Base-by-base conservation (phyloP, 2,329 filamentous ascomycete species). In the Alternaria longipes region DNA sequence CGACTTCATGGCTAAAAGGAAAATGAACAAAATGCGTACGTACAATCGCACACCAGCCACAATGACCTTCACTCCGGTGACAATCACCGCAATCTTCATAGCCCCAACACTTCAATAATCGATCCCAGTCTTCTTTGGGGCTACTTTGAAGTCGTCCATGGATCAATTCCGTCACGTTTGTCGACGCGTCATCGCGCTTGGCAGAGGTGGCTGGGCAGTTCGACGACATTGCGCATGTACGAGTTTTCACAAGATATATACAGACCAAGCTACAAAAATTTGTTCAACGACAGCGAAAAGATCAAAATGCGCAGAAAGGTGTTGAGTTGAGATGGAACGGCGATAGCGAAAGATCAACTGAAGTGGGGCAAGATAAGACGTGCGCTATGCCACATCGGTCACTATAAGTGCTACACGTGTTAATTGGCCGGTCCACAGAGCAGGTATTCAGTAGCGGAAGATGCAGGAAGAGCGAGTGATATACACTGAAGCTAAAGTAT, bases 41-140 rank as follows among this genome's bases (percentile, higher is more conserved):
- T 62, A 80, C 79, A 36, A 78, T 77, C 1, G 81, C 76, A 68
- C 81, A 83, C 81, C 81, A 83, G 22, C 81, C 81, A 62, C 81
- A 83, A 46, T 66, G 67, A 0, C 71, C 74, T 6, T 74, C 60
- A 58, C 73, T 76, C 8, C 74, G 64, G 64, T 78, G 75, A 32
- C 76, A 79, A 56, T 79, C 76, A 5, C 76, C 76, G 56, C 76
- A 79, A 45, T 79, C 76, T 8, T 32, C 54, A 30, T 74, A 74
- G 0, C 75, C 75, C 76, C 76, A 79, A 54, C 76, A 79, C 28
- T 69, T 64, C n/a, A 66, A 56, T 18, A 78, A 52, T 38, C 76
- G 64, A 26, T 74, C 63, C 60, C 70, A 67, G 45, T 79, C 72
- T 20, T 77, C 71, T 52, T 74, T 70, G 1, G 74, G 68, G 32